These are phyloP conservation scores for Botrytis byssoidea DNA, from an alignment of 2,329 filamentous ascomycete genomes.

Conservation along the genomic window DNA sequence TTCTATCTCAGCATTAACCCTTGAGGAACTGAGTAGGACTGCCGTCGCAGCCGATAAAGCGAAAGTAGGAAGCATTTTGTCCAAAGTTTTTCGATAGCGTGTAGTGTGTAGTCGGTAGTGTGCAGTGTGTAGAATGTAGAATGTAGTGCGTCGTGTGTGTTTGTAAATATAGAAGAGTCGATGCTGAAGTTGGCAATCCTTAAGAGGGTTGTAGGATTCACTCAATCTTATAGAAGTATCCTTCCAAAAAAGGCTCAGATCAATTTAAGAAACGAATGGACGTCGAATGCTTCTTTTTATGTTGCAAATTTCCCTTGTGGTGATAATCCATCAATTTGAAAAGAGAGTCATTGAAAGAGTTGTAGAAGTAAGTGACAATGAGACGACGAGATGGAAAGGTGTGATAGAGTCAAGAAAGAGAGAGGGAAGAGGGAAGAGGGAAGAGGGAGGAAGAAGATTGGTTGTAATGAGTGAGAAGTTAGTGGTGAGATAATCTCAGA, in stretches of 20 bases:
- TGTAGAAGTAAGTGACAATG: constrained; percentile 12
- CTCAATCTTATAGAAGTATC: constrained; percentile 11
- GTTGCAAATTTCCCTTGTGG: not conserved
- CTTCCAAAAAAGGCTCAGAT: not conserved
- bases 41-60: constrained; percentile 30
- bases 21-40: constrained; percentile 28
- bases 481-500: not conserved
- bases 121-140: not conserved
- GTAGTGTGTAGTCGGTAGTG: not conserved
- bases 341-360: not conserved
- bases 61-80: constrained; percentile 31
- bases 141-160: not conserved
- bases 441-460: not conserved
- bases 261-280: constrained; percentile 26
- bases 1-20: constrained; percentile 40
- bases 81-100: not conserved
- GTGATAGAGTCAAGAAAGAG: not conserved
- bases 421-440: not conserved
- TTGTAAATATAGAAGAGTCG: not conserved
- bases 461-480: not conserved
- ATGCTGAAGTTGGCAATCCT: not conserved
- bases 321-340: constrained; percentile 5
- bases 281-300: constrained; percentile 21
- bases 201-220: not conserved
- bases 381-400: not conserved